phyloP scores from a whole-genome alignment of 768 basidiomycete species.

The Mycena filopes region DNA sequence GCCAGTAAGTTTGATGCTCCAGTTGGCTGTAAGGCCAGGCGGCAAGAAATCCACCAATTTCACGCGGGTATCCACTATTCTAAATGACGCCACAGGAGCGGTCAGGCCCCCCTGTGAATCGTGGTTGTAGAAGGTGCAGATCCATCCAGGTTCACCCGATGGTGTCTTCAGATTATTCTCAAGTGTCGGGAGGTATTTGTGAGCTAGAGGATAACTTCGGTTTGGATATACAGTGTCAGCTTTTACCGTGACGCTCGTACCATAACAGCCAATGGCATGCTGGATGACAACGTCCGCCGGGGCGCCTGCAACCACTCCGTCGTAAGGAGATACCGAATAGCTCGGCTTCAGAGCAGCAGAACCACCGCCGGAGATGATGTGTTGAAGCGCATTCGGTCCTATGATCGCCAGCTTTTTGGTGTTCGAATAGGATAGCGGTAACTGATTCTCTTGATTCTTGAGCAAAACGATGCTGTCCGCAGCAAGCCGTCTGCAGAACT shows the following conservation, averaged over 20 bases:
- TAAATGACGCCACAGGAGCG: conserved; percentile 56
- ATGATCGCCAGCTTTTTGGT: conserved; percentile 69
- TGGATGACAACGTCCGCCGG: conserved; percentile 60
- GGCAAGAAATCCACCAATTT: conserved; percentile 77
- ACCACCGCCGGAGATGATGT: conserved; percentile 80
- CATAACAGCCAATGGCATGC: conserved; percentile 74
- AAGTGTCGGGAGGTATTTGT: conserved; percentile 77
- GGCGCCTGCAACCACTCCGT: conserved; percentile 64
- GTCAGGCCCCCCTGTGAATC: conserved; percentile 54
- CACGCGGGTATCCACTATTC: conserved; percentile 68
- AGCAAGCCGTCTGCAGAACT: conserved; percentile 66
- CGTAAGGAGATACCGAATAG: conserved; percentile 72
- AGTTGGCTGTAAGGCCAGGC: conserved; percentile 59
- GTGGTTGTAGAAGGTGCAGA: conserved; percentile 70
- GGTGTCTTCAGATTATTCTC: conserved; percentile 66
- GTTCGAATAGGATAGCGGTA: conserved; percentile 58
- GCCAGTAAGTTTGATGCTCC: conserved; percentile 69
- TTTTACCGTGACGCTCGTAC: too few relatives aligned
- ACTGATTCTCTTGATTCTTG: conserved; percentile 65
- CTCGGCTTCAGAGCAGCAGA: conserved; percentile 78
- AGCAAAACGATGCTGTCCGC: conserved; percentile 73
- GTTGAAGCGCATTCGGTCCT: conserved; percentile 74
- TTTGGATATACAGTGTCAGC: too few relatives aligned
- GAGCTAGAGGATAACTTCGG: conserved; percentile 60
- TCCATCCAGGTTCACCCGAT: conserved; percentile 68